Evolutionary conservation across 139 green algal genomes (phyloP), one percentile per base, ranked within the genome.

Genomic region (Tetraselmis striata): DNA sequence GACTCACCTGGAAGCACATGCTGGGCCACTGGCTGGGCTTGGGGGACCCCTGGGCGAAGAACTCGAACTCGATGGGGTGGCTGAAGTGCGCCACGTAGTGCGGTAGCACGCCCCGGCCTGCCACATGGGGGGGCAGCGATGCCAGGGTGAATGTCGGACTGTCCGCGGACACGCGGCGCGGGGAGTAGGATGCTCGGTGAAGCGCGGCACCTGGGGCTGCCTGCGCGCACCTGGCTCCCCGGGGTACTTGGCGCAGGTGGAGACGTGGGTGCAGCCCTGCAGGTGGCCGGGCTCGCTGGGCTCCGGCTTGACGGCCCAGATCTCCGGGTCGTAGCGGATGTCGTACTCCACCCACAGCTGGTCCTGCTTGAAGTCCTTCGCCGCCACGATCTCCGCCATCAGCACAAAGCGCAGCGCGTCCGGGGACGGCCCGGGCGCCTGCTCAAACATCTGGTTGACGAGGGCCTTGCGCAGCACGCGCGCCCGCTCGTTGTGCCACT

Each of bases 11-110:
- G 78, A 92, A 88, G 77, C 85, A 84, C 32, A 92, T 74, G 23
- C 25, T 75, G 25, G 90, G 90, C 75, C 83, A 90, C 58, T 88
- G 80, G 32, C 77, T 81, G 1, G 77, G 76, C 30, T 28, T 89
- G 22, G 30, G 28, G 5, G 24, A 25, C 58, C 45, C 59, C 58
- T 32, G n/a, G 28, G 75, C 45, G 23, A 78, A 31, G 81, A 88
- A 87, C 83, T 92, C 88, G 45, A 88, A 83, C 85, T 94, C 90
- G 28, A 94, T 58, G 18, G 90, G 90, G 86, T 93, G 89, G 0
- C 79, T 81, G 30, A 88, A 90, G 84, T 94, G 89, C 28, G 89
- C 86, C 78, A 93, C 89, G 58, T 86, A 90, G 32, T 81, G 32
- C 23, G 78, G 31, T 0, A 86, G 84, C 0, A 30, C 78, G 59